A percentile compares a stretch with the other conserved stretches of the same genome.
Evolutionary conservation across 208 protist species (phyloP).

Genomic region (Wallacemonas sp.): DNA sequence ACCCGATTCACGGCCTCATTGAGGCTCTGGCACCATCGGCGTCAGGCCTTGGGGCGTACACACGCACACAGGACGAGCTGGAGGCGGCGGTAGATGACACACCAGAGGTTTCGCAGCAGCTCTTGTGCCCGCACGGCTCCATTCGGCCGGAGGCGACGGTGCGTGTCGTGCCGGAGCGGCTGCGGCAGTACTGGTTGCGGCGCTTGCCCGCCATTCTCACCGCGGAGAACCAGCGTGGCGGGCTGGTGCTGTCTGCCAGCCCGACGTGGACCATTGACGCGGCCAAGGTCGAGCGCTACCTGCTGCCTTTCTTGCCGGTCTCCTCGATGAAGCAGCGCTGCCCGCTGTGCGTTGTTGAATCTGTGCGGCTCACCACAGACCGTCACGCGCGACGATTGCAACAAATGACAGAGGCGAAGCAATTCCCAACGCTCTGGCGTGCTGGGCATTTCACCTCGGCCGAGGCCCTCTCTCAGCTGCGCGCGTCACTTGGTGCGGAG

Average conservation of each 20-base stretch:
- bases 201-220: constrained; percentile 39
- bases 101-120: constrained; percentile 1
- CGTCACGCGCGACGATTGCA: constrained; percentile 35
- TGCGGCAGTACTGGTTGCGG: constrained; percentile 53
- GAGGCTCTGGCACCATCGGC: constrained; percentile 1
- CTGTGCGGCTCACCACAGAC: constrained; percentile 31
- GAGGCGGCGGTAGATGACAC: not conserved
- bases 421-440: constrained; percentile 54
- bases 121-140: constrained; percentile 54
- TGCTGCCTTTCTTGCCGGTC: constrained; percentile 38
- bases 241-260: constrained; percentile 17
- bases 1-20: constrained; percentile 13
- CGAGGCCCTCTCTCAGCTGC: constrained; percentile 23
- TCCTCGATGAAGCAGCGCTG: constrained; percentile 34
- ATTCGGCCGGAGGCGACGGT: constrained; percentile 42
- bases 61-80: too few relatives aligned
- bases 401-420: constrained; percentile 40
- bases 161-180: constrained; percentile 33
- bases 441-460: constrained; percentile 41
- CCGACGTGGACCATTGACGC: constrained; percentile 19
- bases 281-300: constrained; percentile 19
- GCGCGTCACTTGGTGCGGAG: constrained; percentile 12
- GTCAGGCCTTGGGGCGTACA: not conserved
- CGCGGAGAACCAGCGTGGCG: constrained; percentile 23
- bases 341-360: constrained; percentile 46